phyloP scores from a whole-genome alignment of 495 filamentous ascomycete genomes.

The Cryomyces antarcticus region DNA sequence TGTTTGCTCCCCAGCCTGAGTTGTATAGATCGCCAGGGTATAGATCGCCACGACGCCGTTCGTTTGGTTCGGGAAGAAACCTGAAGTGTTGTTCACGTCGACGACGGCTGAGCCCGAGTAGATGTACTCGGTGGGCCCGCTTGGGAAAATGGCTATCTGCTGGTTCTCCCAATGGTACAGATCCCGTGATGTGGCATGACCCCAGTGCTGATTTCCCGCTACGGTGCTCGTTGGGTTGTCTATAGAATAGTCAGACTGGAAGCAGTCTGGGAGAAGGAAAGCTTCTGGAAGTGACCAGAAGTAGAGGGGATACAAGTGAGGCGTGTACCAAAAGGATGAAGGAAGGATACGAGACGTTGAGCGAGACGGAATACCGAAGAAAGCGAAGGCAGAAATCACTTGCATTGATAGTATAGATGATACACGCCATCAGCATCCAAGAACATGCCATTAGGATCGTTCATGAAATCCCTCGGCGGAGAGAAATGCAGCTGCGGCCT shows the following conservation, averaged over 20 bases:
- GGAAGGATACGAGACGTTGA: no score
- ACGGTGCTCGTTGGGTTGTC: constrained; percentile 27
- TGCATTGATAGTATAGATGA: constrained; percentile 35
- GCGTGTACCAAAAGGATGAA: no score
- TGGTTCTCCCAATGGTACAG: constrained; percentile 32
- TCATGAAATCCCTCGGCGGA: constrained; percentile 32
- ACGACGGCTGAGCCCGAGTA: constrained; percentile 32
- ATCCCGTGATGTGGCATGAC: constrained; percentile 19
- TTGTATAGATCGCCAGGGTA: constrained; percentile 22
- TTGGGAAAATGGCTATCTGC: constrained; percentile 28
- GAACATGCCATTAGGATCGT: constrained; percentile 39
- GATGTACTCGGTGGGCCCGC: constrained; percentile 16
- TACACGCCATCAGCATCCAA: constrained; percentile 25
- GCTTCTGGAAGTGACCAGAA: background rate
- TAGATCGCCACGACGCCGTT: constrained; percentile 36
- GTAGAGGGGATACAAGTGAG: no score
- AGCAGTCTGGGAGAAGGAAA: background rate
- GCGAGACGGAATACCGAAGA: no score
- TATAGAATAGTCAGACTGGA: constrained; percentile 1
- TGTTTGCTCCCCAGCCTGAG: constrained; percentile 20
- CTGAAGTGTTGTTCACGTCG: constrained; percentile 35
- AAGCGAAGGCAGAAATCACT: background rate
- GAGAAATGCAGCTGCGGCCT: constrained; percentile 35
- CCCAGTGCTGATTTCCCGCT: constrained; percentile 32
- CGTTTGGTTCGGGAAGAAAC: constrained; percentile 29